phyloP scores from a whole-genome alignment of 202 grass and related monocot species.

The Carex arenaria region DNA sequence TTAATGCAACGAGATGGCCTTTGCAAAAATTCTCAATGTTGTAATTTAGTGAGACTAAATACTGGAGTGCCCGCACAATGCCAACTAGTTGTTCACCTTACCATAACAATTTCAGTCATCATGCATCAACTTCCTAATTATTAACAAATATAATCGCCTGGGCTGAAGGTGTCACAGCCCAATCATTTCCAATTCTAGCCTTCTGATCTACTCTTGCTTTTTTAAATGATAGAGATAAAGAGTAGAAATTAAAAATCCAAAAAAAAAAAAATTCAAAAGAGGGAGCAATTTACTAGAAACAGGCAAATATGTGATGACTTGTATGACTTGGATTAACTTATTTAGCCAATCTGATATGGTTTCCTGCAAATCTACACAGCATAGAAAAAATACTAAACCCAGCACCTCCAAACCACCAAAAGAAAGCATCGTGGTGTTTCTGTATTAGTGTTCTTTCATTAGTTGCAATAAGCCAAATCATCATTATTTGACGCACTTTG shows the following conservation, averaged over 20 bases:
- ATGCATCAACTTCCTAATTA: not conserved
- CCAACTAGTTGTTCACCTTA: not conserved
- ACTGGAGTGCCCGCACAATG: not conserved
- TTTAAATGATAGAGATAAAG: not conserved
- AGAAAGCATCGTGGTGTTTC: not conserved
- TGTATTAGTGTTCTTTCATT: not conserved
- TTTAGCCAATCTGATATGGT: not conserved
- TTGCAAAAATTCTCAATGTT: not conserved
- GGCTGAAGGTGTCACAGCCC: not conserved
- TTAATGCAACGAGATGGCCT: not conserved
- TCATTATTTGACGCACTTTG: not conserved
- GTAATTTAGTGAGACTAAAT: slow-evolving; percentile 1
- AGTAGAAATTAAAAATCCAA: not conserved
- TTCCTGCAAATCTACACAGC: not conserved
- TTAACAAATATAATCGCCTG: not conserved
- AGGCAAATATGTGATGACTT: not conserved
- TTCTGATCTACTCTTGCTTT: not conserved
- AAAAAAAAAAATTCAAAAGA: not conserved
- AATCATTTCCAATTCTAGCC: not conserved
- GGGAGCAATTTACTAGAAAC: not conserved
- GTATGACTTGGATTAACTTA: not conserved
- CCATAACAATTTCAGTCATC: slow-evolving; percentile 2
- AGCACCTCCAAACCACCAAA: not conserved
- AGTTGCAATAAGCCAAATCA: not conserved
- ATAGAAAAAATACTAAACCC: slow-evolving; percentile 5